Evolutionary conservation across 345 rosid genomes (phyloP).

Genomic region (Tarenaya hassleriana): DNA sequence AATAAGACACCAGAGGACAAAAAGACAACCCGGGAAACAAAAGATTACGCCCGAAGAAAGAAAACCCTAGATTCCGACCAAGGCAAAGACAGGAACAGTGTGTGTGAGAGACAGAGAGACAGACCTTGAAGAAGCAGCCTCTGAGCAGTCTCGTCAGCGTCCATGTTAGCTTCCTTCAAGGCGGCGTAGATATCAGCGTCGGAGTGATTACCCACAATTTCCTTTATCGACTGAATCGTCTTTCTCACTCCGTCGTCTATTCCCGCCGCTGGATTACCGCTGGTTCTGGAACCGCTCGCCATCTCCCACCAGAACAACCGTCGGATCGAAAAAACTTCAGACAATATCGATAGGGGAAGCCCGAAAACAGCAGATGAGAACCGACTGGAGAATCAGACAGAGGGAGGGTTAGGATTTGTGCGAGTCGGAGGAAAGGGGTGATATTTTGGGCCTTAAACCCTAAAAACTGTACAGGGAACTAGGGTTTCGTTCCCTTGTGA

Average conservation of each 20-base stretch:
- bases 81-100: background rate
- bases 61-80: background rate
- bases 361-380: background rate
- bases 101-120: background rate
- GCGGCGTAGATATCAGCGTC: slow-evolving; percentile 62
- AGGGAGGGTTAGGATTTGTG: slow-evolving; percentile 8
- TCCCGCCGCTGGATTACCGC: slow-evolving; percentile 22
- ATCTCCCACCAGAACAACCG: slow-evolving; percentile 24
- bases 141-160: slow-evolving; percentile 71
- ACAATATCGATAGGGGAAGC: too few relatives aligned
- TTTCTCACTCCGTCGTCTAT: slow-evolving; percentile 45
- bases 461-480: slow-evolving; percentile 21
- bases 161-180: slow-evolving; percentile 72
- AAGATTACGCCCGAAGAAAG: background rate
- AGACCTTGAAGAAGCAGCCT: slow-evolving; percentile 75
- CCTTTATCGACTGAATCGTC: slow-evolving; percentile 65
- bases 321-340: too few relatives aligned
- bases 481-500: slow-evolving; percentile 38
- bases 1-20: background rate
- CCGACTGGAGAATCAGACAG: background rate
- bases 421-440: background rate
- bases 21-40: too few relatives aligned
- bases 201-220: slow-evolving; percentile 68
- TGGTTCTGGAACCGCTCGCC: slow-evolving; percentile 36
- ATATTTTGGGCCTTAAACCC: slow-evolving; percentile 23